phyloP scores from a whole-genome alignment of 148 eudicot genomes.

The Amaranthus palmeri region DNA sequence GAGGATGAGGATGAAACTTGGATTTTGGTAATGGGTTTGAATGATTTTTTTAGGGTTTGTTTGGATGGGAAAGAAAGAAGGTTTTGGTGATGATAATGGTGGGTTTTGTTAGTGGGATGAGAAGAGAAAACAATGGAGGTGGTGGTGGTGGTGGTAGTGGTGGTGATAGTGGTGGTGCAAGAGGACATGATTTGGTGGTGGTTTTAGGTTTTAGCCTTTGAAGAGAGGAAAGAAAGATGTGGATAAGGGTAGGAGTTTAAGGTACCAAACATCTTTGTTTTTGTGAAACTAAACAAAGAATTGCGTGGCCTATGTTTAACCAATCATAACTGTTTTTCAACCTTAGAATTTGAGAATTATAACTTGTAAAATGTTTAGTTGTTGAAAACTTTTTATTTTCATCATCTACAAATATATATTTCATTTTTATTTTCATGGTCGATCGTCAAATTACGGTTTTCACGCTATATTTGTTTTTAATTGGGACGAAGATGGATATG shows the following conservation, averaged over 20 bases:
- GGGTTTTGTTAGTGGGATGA: slow-evolving; percentile 25
- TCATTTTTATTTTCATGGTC: too few relatives aligned
- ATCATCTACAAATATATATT: too few relatives aligned
- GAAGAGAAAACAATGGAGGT: slow-evolving; percentile 31
- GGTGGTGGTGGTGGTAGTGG: slow-evolving; percentile 34
- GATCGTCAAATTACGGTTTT: too few relatives aligned
- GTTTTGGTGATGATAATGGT: slow-evolving; percentile 30
- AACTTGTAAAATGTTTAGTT: too few relatives aligned
- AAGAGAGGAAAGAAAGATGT: not conserved
- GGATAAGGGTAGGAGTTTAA: slow-evolving; percentile 17
- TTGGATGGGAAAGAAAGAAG: slow-evolving; percentile 14
- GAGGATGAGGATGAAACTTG: slow-evolving; percentile 39
- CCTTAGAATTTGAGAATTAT: too few relatives aligned
- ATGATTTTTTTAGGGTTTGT: slow-evolving; percentile 22
- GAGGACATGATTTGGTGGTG: slow-evolving; percentile 27
- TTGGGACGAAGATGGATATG: too few relatives aligned
- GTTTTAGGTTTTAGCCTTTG: slow-evolving; percentile 22
- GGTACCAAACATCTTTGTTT: not conserved
- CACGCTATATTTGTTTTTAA: too few relatives aligned
- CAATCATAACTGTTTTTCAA: not conserved
- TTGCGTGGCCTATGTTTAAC: slow-evolving; percentile 25
- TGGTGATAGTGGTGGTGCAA: slow-evolving; percentile 29
- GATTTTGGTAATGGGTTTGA: slow-evolving; percentile 44
- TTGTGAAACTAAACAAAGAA: not conserved
- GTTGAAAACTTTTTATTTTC: too few relatives aligned